Conservation (phyloP, 495 filamentous ascomycete species). For the Aspergillus affinis region DNA sequence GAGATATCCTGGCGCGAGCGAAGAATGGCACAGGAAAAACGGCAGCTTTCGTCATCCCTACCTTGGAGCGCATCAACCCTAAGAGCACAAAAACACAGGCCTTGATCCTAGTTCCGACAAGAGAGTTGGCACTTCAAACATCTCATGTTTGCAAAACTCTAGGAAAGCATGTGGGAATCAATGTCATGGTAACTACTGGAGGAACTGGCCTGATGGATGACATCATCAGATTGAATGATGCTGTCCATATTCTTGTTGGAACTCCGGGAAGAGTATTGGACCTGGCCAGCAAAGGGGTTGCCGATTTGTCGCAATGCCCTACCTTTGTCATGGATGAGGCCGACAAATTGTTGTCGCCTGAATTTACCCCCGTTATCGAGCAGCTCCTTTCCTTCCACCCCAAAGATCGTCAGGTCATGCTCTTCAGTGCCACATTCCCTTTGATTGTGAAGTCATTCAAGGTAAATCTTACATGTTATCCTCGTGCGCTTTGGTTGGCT, state of each 20-base stretch:
- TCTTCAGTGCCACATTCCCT: slow-evolving; percentile 97
- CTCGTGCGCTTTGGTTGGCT: not conserved
- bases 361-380: slow-evolving; percentile 97
- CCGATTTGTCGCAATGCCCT: slow-evolving; percentile 92
- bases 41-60: slow-evolving; percentile 94
- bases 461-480: slow-evolving; percentile 34
- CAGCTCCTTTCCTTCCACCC: slow-evolving; percentile 90
- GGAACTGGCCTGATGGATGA: slow-evolving; percentile 94
- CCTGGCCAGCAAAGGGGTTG: slow-evolving; percentile 89
- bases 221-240: slow-evolving; percentile 89
- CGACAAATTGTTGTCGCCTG: slow-evolving; percentile 92
- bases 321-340: slow-evolving; percentile 99
- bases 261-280: slow-evolving; percentile 95
- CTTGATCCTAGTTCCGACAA: slow-evolving; percentile 91
- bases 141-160: slow-evolving; percentile 98
- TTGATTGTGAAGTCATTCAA: slow-evolving; percentile 95
- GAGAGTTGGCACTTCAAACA: slow-evolving; percentile 97
- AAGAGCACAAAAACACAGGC: slow-evolving; percentile 94
- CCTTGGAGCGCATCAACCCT: slow-evolving; percentile 91
- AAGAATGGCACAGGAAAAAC: slow-evolving; percentile 99
- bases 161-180: slow-evolving; percentile 93
- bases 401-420: slow-evolving; percentile 96
- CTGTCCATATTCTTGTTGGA: slow-evolving; percentile 96
- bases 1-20: slow-evolving; percentile 92
- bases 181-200: slow-evolving; percentile 98